Base-by-base conservation (phyloP, 306 rosid species). In the Spatholobus suberectus region DNA sequence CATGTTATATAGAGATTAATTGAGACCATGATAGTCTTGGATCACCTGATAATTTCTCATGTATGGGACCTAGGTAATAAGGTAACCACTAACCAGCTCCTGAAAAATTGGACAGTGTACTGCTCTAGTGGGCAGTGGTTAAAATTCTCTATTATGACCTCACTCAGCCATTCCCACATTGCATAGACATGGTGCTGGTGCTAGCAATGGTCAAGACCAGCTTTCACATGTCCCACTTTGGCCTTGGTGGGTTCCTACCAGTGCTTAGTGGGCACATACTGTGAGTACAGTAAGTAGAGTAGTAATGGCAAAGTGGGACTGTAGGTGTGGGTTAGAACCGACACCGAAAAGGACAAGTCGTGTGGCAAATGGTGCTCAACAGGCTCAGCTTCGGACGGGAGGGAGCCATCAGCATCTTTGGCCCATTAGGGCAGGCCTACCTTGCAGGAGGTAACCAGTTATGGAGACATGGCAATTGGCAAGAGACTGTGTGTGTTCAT, bases 281-380 rank as follows among this genome's bases (percentile, higher is more conserved):
- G 13, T 74, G n/a, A n/a, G n/a, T n/a, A n/a, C n/a, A n/a, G n/a
- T n/a, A n/a, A n/a, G 73, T 37, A 58, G 86, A 78, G 82, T 52
- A 68, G 87, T 82, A 79, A 79, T 77, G 74, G 86, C 74, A 49
- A 78, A 40, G 70, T 72, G 86, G 85, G 83, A 40, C 74, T 41
- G 15, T 62, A 14, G 77, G 85, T 70, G 78, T 75, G 88, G 82
- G 81, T 85, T 87, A 55, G 79, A 85, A 83, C 87, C 81, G 87
- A 93, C 97, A 91, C 1, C 3, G 94, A 91, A 37, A 70, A 80
- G 84, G 96, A 93, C 94, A 82, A 69, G 73, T 81, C 90, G 77
- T 71, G 41, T 68, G 58, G 81, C 84, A 84, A 83, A 82, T 81
- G 90, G 88, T 84, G 88, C 69, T 89, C 46, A 81, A 72, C 73